Conservation (phyloP, 2,329 filamentous ascomycete species). For the Cladosporium sphaerospermum region DNA sequence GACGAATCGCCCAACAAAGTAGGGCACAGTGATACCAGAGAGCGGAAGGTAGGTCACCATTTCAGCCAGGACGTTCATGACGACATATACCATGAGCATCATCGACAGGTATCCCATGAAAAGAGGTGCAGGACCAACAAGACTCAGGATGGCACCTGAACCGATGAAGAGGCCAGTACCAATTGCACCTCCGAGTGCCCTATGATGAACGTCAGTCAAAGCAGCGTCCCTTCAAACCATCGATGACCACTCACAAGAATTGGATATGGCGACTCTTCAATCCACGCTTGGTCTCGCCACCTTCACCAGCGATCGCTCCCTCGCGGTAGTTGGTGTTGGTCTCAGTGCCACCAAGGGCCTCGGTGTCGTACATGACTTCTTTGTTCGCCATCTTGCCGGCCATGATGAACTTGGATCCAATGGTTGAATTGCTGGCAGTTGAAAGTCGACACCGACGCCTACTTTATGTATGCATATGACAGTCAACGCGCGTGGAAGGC, state of each 20-base stretch:
- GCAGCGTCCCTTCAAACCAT: not conserved
- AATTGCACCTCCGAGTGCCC: conserved; percentile 23
- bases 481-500: not conserved
- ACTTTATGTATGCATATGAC: not conserved
- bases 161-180: conserved; percentile 26
- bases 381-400: not conserved
- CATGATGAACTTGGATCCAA: not conserved
- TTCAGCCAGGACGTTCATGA: conserved; percentile 47
- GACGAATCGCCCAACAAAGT: conserved; percentile 50
- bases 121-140: conserved; percentile 19
- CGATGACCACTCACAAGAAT: conserved; percentile 9
- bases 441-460: not conserved
- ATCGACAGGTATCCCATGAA: conserved; percentile 53
- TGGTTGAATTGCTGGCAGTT: no score
- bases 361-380: not conserved
- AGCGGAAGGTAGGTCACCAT: conserved; percentile 50
- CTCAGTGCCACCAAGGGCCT: not conserved
- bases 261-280: conserved; percentile 21
- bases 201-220: conserved; percentile 24
- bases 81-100: conserved; percentile 47
- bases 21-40: conserved; percentile 47
- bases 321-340: not conserved
- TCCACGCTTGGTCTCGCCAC: conserved; percentile 12
- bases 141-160: conserved; percentile 18
- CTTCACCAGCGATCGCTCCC: not conserved